These are phyloP conservation scores for Poa annua DNA, from an alignment of 176 grass and related monocot genomes.

Conservation along the genomic window DNA sequence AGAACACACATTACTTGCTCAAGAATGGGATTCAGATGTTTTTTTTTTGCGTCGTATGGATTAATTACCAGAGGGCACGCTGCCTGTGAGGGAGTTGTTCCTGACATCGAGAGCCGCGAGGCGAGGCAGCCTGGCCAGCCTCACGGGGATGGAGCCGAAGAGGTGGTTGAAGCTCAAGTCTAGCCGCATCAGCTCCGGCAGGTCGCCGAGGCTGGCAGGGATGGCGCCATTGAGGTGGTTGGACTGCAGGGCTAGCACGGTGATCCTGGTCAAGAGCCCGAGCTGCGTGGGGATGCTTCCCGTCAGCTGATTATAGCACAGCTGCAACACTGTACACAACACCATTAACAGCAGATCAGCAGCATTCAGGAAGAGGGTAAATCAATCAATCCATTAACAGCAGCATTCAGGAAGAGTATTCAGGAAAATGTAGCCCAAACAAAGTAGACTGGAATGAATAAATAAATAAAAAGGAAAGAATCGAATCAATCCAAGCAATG, in stretches of 20 bases:
- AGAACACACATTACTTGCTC: not conserved
- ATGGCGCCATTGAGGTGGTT: constrained; percentile 85
- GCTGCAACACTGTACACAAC: constrained; percentile 71
- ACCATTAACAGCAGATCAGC: constrained; percentile 29
- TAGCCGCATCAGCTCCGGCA: constrained; percentile 65
- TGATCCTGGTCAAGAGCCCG: constrained; percentile 67
- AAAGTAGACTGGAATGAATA: not conserved
- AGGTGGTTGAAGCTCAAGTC: constrained; percentile 84
- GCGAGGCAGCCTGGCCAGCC: constrained; percentile 59
- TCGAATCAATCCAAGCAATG: constrained; percentile 30
- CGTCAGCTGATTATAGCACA: constrained; percentile 89
- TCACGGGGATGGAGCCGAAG: constrained; percentile 84
- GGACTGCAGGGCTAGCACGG: constrained; percentile 81
- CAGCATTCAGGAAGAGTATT: constrained; percentile 15
- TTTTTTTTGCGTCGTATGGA: not conserved
- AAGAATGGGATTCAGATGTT: too few species aligned
- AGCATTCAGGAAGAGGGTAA: constrained; percentile 14
- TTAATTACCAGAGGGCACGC: constrained; percentile 70
- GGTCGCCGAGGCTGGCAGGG: constrained; percentile 82
- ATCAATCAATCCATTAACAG: not conserved
- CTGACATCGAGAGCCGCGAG: constrained; percentile 72
- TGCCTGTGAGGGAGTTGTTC: constrained; percentile 95
- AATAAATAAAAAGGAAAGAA: not conserved
- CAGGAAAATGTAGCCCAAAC: not conserved
- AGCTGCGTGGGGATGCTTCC: constrained; percentile 94